Conservation (phyloP, 176 grass and related monocot genomes). For the Chloris gayana region DNA sequence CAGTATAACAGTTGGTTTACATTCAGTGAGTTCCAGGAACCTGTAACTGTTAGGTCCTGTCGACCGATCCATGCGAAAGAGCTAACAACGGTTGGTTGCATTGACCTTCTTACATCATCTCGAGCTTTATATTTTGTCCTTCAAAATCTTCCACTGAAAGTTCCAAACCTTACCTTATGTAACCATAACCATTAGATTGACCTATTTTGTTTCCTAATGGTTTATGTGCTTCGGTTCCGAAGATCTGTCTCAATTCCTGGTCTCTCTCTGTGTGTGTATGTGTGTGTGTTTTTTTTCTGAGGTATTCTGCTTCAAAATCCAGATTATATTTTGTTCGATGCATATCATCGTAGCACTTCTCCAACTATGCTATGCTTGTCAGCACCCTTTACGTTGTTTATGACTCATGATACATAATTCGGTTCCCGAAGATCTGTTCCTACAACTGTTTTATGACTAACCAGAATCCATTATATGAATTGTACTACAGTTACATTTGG, state of each 20-base stretch:
- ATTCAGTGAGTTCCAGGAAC: conserved; percentile 92
- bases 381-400: neutral
- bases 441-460: neutral
- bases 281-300: no score
- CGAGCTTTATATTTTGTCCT: neutral
- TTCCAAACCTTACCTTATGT: conserved; percentile 23
- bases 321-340: neutral
- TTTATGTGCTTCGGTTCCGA: neutral
- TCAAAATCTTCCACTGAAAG: conserved; percentile 18
- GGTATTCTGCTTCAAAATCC: neutral
- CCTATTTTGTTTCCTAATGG: neutral
- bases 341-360: neutral
- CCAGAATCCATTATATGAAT: neutral
- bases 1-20: conserved; percentile 99
- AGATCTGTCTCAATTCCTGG: no score
- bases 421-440: no score
- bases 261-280: no score
- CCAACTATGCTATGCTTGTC: neutral
- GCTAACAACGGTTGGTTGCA: conserved; percentile 73
- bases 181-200: neutral
- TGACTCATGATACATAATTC: neutral
- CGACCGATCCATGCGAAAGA: conserved; percentile 86
- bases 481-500: neutral
- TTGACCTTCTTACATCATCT: conserved; percentile 21
- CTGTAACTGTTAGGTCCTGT: conserved; percentile 70